Conservation (phyloP, 345 rosid species). For the Eucalyptus tenuipes region DNA sequence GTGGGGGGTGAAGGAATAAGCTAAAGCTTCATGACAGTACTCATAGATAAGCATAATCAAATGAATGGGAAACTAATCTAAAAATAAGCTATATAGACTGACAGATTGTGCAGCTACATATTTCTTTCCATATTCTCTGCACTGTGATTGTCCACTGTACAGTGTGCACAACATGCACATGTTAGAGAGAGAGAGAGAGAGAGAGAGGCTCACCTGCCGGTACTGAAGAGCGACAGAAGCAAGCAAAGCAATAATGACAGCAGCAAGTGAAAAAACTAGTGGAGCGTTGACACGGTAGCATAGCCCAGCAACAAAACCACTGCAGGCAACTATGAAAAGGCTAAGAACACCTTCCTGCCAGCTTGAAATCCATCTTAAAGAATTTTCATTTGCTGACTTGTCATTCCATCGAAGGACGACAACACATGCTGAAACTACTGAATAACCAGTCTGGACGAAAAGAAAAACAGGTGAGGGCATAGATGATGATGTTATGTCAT, state of each 20-base stretch:
- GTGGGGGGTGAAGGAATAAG: background rate
- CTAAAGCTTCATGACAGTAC: background rate
- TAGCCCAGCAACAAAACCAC: slow-evolving; percentile 72
- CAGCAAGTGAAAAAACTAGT: slow-evolving; percentile 25
- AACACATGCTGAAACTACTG: slow-evolving; percentile 93
- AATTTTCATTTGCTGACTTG: slow-evolving; percentile 26
- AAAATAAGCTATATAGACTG: background rate
- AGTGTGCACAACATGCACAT: background rate
- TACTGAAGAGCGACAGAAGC: slow-evolving; percentile 46
- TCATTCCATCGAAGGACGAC: slow-evolving; percentile 76
- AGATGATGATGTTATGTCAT: background rate
- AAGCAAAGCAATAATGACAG: slow-evolving; percentile 37
- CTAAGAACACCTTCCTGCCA: slow-evolving; percentile 73
- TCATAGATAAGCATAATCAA: background rate
- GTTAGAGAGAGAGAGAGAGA: background rate
- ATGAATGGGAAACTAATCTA: background rate
- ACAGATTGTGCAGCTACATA: background rate
- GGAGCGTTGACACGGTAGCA: slow-evolving; percentile 52
- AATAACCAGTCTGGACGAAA: slow-evolving; percentile 76
- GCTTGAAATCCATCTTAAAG: slow-evolving; percentile 41
- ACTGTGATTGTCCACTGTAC: background rate
- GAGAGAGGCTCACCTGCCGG: slow-evolving; percentile 44
- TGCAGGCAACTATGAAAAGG: slow-evolving; percentile 52
- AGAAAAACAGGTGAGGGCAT: background rate
- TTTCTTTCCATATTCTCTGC: background rate